Conservation (phyloP, 192 early-diverging fungal species). For the Ambispora gerdemannii region DNA sequence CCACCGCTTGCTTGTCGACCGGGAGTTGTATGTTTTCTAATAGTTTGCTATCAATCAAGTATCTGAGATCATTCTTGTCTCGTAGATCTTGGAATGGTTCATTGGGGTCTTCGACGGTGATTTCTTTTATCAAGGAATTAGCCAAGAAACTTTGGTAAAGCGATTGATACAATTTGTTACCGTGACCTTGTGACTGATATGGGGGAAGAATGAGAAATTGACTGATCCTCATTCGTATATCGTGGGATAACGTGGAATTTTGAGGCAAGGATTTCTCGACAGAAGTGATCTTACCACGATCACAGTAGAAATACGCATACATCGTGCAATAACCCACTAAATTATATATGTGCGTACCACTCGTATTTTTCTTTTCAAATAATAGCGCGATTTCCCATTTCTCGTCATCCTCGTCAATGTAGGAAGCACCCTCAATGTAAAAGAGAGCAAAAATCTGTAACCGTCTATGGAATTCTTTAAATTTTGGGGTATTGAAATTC, state of each 20-base stretch:
- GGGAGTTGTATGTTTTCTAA: constrained; percentile 63
- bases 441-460: constrained; percentile 79
- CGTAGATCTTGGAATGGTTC: constrained; percentile 84
- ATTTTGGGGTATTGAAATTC: constrained; percentile 62
- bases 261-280: not conserved
- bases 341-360: constrained; percentile 55
- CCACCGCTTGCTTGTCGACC: constrained; percentile 48
- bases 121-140: constrained; percentile 50
- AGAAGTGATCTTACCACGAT: not conserved
- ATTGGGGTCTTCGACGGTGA: constrained; percentile 91
- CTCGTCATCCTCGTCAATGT: constrained; percentile 78
- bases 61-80: constrained; percentile 77
- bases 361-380: constrained; percentile 51
- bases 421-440: constrained; percentile 88
- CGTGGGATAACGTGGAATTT: constrained; percentile 50
- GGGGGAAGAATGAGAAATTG: constrained; percentile 94
- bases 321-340: constrained; percentile 82
- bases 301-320: constrained; percentile 81
- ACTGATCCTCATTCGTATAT: constrained; percentile 80
- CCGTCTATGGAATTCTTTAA: constrained; percentile 73
- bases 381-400: constrained; percentile 73
- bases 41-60: constrained; percentile 52
- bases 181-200: constrained; percentile 81
- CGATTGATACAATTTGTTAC: constrained; percentile 61
- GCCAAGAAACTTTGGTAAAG: constrained; percentile 53